These are phyloP conservation scores for Psilocybe subaeruginosa DNA, from an alignment of 768 basidiomycete genomes.

Conservation along the genomic window DNA sequence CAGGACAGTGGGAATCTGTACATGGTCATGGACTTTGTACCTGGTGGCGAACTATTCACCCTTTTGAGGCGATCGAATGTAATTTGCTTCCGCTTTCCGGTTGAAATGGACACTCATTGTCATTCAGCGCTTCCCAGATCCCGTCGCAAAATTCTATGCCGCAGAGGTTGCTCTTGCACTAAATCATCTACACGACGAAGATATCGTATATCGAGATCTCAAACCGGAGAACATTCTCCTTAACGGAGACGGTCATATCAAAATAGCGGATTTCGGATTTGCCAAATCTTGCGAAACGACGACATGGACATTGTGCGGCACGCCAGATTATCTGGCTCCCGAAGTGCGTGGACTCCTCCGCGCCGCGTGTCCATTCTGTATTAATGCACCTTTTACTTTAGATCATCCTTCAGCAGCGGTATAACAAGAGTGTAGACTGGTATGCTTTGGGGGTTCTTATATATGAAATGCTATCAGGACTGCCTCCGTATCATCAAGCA, in stretches of 20 bases:
- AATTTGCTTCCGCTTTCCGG: conserved; percentile 29
- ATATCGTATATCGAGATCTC: conserved; percentile 96
- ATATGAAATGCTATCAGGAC: conserved; percentile 97
- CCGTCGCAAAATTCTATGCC: conserved; percentile 97
- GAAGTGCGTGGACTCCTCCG: conserved; percentile 54
- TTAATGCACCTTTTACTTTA: conserved; percentile 27
- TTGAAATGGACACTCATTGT: conserved; percentile 12
- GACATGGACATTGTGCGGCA: conserved; percentile 96
- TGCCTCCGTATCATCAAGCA: conserved; percentile 91
- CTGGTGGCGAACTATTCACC: conserved; percentile 96
- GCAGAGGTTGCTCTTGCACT: conserved; percentile 94
- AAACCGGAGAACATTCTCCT: conserved; percentile 97
- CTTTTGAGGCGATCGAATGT: conserved; percentile 90
- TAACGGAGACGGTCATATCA: conserved; percentile 94
- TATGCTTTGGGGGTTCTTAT: conserved; percentile 97
- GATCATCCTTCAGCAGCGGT: conserved; percentile 82
- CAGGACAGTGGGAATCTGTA: conserved; percentile 93
- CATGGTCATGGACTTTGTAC: conserved; percentile 98
- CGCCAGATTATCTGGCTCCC: conserved; percentile 96
- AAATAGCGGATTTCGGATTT: conserved; percentile 96
- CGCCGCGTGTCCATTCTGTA: neutral
- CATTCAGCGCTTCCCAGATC: conserved; percentile 86
- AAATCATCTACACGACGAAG: conserved; percentile 81
- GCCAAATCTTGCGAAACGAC: conserved; percentile 87
- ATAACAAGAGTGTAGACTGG: conserved; percentile 98